Percentiles rank a stretch among this genome's conserved stretches.
Conservation (phyloP, 345 rosid genomes). For the Linum lewisii region DNA sequence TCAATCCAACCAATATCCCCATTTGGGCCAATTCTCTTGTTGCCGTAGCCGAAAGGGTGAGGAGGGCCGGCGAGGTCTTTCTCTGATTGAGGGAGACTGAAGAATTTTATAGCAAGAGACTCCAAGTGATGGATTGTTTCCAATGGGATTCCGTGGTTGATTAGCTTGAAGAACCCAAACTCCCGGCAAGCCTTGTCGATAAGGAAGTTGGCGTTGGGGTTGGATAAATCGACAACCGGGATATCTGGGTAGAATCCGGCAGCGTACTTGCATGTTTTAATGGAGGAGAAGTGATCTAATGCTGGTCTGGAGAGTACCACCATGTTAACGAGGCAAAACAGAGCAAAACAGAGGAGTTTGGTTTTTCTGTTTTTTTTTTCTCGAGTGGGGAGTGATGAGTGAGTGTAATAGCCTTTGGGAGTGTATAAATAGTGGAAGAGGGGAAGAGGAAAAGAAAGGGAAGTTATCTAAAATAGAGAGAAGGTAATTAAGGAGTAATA, state of each 20-base stretch:
- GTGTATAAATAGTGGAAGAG: not conserved
- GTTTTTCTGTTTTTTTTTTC: not conserved
- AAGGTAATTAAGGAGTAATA: conserved; percentile 8
- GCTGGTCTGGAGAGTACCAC: conserved; percentile 55
- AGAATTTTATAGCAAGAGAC: conserved; percentile 46
- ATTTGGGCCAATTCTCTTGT: conserved; percentile 49
- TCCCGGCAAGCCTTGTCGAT: conserved; percentile 59
- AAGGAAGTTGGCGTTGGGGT: conserved; percentile 50
- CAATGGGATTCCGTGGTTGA: conserved; percentile 60
- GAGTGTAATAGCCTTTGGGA: not conserved
- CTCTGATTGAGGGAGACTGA: conserved; percentile 46
- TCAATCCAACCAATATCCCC: conserved; percentile 87
- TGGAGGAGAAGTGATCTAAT: conserved; percentile 37
- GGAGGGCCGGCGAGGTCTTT: conserved; percentile 61
- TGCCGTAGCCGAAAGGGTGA: conserved; percentile 73
- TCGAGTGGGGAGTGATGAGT: not conserved
- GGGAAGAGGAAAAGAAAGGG: conserved; percentile 5
- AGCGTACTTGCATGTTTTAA: conserved; percentile 52
- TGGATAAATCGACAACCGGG: conserved; percentile 51
- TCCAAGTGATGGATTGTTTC: conserved; percentile 44
- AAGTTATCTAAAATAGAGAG: conserved; percentile 13
- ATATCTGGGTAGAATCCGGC: conserved; percentile 24
- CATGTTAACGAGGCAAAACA: conserved; percentile 30
- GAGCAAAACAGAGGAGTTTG: not conserved
- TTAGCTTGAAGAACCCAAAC: conserved; percentile 72